Evolutionary conservation across 169 alveolate genomes (phyloP).

Genomic region (Blepharisma undulans): DNA sequence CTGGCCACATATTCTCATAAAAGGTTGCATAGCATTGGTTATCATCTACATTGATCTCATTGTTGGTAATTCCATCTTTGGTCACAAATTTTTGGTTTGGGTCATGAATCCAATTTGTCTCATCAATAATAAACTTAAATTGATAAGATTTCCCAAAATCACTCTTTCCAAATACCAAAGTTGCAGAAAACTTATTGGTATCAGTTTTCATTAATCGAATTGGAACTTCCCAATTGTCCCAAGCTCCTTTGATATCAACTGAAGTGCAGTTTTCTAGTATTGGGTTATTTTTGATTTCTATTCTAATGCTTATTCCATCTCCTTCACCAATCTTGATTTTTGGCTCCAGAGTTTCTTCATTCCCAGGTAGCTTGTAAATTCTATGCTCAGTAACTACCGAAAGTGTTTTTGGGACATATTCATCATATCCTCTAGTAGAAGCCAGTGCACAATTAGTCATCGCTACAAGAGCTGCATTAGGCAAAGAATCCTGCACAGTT

Average conservation of each 20-base stretch:
- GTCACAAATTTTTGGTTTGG: too few relatives aligned
- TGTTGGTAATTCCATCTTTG: too few relatives aligned
- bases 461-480: slow-evolving; percentile 38
- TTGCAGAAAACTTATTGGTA: background rate
- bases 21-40: too few relatives aligned
- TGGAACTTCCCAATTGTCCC: slow-evolving; percentile 86
- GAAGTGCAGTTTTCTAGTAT: background rate
- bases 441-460: slow-evolving; percentile 86
- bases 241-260: slow-evolving; percentile 73
- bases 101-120: background rate
- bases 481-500: background rate
- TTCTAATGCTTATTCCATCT: background rate
- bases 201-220: slow-evolving; percentile 54
- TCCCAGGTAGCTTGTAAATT: slow-evolving; percentile 59
- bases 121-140: background rate
- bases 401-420: slow-evolving; percentile 80
- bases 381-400: slow-evolving; percentile 88
- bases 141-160: background rate
- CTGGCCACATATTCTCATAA: slow-evolving; percentile 60
- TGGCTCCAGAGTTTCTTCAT: background rate
- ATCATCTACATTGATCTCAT: too few relatives aligned
- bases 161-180: background rate
- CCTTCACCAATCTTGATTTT: background rate
- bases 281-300: slow-evolving; percentile 43
- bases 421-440: slow-evolving; percentile 91